Evolutionary conservation across 169 alveolate genomes (phyloP).

Genomic region (Ichthyophthirius multifiliis): DNA sequence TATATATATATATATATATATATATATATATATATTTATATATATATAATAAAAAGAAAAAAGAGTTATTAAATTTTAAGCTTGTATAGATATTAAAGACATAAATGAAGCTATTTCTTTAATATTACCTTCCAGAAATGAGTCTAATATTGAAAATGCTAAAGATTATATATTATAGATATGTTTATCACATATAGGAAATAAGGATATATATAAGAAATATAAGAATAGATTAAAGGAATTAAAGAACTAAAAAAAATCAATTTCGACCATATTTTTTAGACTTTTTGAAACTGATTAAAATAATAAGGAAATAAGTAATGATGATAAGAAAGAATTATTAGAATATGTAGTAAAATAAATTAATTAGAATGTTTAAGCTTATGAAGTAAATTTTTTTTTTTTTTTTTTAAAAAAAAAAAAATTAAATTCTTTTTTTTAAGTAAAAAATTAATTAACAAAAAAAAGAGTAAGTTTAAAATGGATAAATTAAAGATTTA

Average conservation of each 20-base stretch:
- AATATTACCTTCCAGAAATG: background rate
- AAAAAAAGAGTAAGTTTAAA: background rate
- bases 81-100: background rate
- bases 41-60: too few relatives aligned
- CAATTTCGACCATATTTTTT: background rate
- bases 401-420: too few relatives aligned
- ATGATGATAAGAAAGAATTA: too few relatives aligned
- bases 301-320: too few relatives aligned
- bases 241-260: background rate
- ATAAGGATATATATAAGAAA: background rate
- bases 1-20: too few relatives aligned
- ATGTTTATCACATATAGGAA: background rate
- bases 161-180: background rate
- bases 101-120: background rate
- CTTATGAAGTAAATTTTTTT: too few relatives aligned
- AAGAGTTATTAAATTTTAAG: conserved; percentile 9
- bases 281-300: conserved; percentile 2
- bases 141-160: background rate
- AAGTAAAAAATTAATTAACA: background rate
- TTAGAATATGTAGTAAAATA: too few relatives aligned
- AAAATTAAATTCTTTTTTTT: too few relatives aligned
- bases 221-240: background rate
- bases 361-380: too few relatives aligned
- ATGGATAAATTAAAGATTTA: background rate
- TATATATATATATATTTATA: background rate